A percentile compares a stretch with the other conserved stretches of the same genome.
phyloP scores from a whole-genome alignment of 306 rosid species.

The Dalbergia oliveri region DNA sequence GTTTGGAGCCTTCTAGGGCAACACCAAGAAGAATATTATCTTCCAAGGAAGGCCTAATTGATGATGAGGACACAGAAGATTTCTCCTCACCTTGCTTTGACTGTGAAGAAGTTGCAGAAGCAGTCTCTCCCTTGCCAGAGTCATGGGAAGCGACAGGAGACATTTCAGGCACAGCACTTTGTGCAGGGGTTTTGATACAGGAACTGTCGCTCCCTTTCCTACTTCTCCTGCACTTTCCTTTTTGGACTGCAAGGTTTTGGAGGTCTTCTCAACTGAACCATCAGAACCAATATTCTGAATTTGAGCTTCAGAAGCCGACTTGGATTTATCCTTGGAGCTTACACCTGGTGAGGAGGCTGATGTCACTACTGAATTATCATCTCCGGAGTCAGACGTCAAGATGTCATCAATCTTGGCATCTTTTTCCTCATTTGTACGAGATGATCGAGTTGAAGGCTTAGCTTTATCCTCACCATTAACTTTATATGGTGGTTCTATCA shows the following conservation, averaged over 20 bases:
- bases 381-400: slow-evolving; percentile 50
- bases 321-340: slow-evolving; percentile 52
- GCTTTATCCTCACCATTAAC: slow-evolving; percentile 80
- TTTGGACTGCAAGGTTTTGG: slow-evolving; percentile 57
- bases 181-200: slow-evolving; percentile 51
- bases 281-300: slow-evolving; percentile 46
- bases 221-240: slow-evolving; percentile 57
- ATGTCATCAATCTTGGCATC: slow-evolving; percentile 65
- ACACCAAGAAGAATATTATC: slow-evolving; percentile 94
- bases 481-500: slow-evolving; percentile 83
- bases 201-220: slow-evolving; percentile 53
- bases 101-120: slow-evolving; percentile 51
- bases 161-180: slow-evolving; percentile 49
- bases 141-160: slow-evolving; percentile 47
- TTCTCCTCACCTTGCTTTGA: slow-evolving; percentile 73
- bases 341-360: slow-evolving; percentile 49
- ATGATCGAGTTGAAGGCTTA: slow-evolving; percentile 67
- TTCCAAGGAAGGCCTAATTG: slow-evolving; percentile 65
- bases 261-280: slow-evolving; percentile 52
- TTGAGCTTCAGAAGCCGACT: slow-evolving; percentile 56
- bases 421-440: slow-evolving; percentile 67
- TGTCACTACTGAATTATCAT: slow-evolving; percentile 48
- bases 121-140: slow-evolving; percentile 56
- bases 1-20: slow-evolving; percentile 94
- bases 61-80: slow-evolving; percentile 49